phyloP scores from a whole-genome alignment of 2,329 filamentous ascomycete genomes.

The Mollisiaceae sp. region DNA sequence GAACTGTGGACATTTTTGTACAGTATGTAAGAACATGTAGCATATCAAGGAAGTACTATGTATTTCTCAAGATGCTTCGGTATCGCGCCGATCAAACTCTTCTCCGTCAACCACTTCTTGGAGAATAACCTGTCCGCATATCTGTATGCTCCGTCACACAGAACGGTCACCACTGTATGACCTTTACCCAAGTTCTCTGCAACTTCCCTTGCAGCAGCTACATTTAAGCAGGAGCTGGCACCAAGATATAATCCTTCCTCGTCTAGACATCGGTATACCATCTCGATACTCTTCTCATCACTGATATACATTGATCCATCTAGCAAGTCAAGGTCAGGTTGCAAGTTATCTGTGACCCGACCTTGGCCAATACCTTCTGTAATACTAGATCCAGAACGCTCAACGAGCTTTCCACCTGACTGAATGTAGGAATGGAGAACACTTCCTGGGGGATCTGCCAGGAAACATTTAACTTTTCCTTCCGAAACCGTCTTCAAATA shows the following conservation, averaged over 20 bases:
- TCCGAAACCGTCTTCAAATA: constrained; percentile 84
- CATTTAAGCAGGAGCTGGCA: constrained; percentile 91
- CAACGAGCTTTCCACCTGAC: constrained; percentile 81
- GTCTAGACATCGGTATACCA: constrained; percentile 96
- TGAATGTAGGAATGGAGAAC: constrained; percentile 92
- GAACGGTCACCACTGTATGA: constrained; percentile 88
- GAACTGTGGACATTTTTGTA: constrained; percentile 8
- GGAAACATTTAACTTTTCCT: constrained; percentile 81
- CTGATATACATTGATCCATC: constrained; percentile 85
- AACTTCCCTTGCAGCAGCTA: constrained; percentile 92
- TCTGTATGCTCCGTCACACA: constrained; percentile 96
- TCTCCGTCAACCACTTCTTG: constrained; percentile 84
- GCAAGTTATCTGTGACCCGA: constrained; percentile 91
- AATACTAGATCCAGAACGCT: constrained; percentile 84
- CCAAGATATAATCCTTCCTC: constrained; percentile 96
- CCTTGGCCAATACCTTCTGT: constrained; percentile 98
- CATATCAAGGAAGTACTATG: constrained; percentile 78
- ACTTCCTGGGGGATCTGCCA: constrained; percentile 92
- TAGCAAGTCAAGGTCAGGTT: constrained; percentile 80
- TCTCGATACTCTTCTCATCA: constrained; percentile 94
- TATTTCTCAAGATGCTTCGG: constrained; percentile 90
- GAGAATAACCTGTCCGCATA: constrained; percentile 96
- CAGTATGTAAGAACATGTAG: constrained; percentile 11
- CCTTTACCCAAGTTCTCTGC: constrained; percentile 88
- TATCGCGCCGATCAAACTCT: constrained; percentile 81